These are phyloP conservation scores for Pseudogymnoascus sp. DNA, from an alignment of 2,329 filamentous ascomycete species.

Conservation along the genomic window DNA sequence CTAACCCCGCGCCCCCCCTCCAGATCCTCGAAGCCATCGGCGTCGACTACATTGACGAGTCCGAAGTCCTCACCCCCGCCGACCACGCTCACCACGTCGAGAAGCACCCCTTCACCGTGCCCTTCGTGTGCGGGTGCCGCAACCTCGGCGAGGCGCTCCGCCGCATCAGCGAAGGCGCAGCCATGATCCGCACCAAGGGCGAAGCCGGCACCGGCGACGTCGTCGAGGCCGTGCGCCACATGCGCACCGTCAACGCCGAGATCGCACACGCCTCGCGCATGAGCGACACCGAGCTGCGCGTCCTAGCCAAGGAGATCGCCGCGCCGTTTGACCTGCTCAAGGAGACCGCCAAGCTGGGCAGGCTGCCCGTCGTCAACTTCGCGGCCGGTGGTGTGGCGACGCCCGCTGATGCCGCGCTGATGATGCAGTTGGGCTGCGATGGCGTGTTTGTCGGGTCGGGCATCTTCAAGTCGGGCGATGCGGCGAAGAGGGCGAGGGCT, in stretches of 20 bases:
- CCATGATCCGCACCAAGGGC: constrained; percentile 98
- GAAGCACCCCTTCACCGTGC: constrained; percentile 73
- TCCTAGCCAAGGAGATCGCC: constrained; percentile 73
- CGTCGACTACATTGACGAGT: constrained; percentile 97
- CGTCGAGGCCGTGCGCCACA: constrained; percentile 92
- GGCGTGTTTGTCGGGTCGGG: constrained; percentile 95
- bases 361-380: constrained; percentile 94
- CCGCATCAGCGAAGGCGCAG: constrained; percentile 84
- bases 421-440: constrained; percentile 99
- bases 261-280: constrained; percentile 64
- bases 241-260: constrained; percentile 79
- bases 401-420: constrained; percentile 88
- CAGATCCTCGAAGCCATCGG: constrained; percentile 90
- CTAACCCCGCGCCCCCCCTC: constrained; percentile 12
- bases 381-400: constrained; percentile 99
- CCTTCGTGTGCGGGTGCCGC: constrained; percentile 94
- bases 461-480: constrained; percentile 95
- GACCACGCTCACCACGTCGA: constrained; percentile 87
- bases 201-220: constrained; percentile 97
- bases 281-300: constrained; percentile 64
- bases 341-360: constrained; percentile 77
- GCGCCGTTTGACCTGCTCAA: constrained; percentile 71
- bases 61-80: constrained; percentile 92
- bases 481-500: constrained; percentile 80
- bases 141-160: constrained; percentile 90